phyloP scores from a whole-genome alignment of 805 yeast genomes.

The Pichia californica region DNA sequence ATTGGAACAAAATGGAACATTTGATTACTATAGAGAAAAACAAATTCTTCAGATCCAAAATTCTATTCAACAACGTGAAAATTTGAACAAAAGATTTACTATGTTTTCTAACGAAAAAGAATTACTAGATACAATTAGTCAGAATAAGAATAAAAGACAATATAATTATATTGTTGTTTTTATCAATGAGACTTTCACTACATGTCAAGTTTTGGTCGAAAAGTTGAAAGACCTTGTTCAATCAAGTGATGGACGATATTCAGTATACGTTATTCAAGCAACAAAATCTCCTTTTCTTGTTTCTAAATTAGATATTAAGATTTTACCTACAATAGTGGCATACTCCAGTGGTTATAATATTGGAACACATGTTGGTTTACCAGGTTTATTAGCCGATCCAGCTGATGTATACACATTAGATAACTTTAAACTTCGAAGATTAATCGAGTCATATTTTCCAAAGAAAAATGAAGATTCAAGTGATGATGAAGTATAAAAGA shows the following conservation, averaged over 20 bases:
- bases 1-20: slow-evolving; percentile 17
- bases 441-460: background rate
- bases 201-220: slow-evolving; percentile 55
- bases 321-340: slow-evolving; percentile 63
- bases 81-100: slow-evolving; percentile 22
- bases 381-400: slow-evolving; percentile 35
- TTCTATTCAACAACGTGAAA: slow-evolving; percentile 37
- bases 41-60: background rate
- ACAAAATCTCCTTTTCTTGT: slow-evolving; percentile 68
- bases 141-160: background rate
- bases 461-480: slow-evolving; percentile 7
- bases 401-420: background rate
- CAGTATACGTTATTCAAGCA: slow-evolving; percentile 30
- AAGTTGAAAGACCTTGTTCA: slow-evolving; percentile 23
- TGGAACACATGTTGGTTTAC: slow-evolving; percentile 63
- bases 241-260: background rate
- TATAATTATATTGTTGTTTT: slow-evolving; percentile 48
- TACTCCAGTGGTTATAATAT: slow-evolving; percentile 56
- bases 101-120: background rate
- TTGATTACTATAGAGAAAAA: slow-evolving; percentile 5
- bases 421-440: background rate
- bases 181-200: slow-evolving; percentile 50
- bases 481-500: background rate
- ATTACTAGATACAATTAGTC: background rate
- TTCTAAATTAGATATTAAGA: slow-evolving; percentile 52